Percentiles rank a stretch among this genome's conserved stretches.
Evolutionary conservation across 768 basidiomycete species (phyloP).

Genomic region (Rhizopogon vulgaris): DNA sequence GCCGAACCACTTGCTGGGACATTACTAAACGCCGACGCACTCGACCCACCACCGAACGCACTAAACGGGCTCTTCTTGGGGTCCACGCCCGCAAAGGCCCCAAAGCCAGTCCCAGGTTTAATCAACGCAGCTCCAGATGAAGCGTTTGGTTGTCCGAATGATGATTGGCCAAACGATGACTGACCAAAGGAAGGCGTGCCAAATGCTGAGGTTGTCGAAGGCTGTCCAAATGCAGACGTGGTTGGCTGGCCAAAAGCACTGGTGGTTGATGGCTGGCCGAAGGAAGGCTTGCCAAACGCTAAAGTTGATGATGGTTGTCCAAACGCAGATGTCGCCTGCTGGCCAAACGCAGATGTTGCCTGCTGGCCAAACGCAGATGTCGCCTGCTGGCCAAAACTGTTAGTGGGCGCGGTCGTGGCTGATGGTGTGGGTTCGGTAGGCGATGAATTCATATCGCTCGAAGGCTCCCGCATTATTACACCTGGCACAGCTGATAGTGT

Average conservation of each 20-base stretch:
- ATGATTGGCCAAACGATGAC: constrained; percentile 27
- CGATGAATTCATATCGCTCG: constrained; percentile 25
- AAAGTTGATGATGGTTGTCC: constrained; percentile 18
- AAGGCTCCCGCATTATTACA: constrained; percentile 21
- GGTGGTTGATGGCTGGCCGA: constrained; percentile 7
- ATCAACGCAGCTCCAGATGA: constrained; percentile 16
- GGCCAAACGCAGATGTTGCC: constrained; percentile 12
- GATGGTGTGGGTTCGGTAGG: constrained; percentile 17
- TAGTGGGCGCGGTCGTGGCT: neutral
- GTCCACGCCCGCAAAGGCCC: constrained; percentile 19
- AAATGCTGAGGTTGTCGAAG: constrained; percentile 20
- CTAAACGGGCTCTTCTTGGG: constrained; percentile 19
- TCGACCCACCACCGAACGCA: constrained; percentile 9
- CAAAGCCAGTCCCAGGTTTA: constrained; percentile 32
- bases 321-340: constrained; percentile 17
- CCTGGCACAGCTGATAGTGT: constrained; percentile 17
- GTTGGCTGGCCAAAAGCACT: constrained; percentile 13
- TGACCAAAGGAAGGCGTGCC: constrained; percentile 18
- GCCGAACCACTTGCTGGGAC: too few species aligned
- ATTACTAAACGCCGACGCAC: neutral
- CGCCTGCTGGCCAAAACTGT: constrained; percentile 16
- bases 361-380: constrained; percentile 11
- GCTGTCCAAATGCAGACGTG: constrained; percentile 26
- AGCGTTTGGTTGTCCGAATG: constrained; percentile 17
- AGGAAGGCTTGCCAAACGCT: constrained; percentile 12